Percentiles rank a stretch among this genome's conserved stretches.
Conservation (phyloP, 2,329 filamentous ascomycete genomes). For the Pseudomassariella vexata region DNA sequence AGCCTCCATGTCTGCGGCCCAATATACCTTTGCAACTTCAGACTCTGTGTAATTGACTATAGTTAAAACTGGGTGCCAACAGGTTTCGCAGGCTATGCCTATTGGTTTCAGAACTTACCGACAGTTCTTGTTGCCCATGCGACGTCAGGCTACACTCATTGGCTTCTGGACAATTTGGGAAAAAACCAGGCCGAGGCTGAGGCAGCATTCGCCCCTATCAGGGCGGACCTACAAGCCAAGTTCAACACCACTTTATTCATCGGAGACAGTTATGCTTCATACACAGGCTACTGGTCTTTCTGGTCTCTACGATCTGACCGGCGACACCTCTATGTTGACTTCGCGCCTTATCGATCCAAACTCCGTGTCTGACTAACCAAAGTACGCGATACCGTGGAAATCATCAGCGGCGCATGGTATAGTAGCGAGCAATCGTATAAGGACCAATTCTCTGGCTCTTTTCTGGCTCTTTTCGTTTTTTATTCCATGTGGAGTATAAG, state of each 20-base stretch:
- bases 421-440: too few species aligned
- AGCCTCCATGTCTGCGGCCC: too few species aligned
- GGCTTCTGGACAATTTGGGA: slow-evolving; percentile 21
- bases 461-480: too few species aligned
- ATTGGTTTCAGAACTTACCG: slow-evolving; percentile 20
- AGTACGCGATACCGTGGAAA: slow-evolving; percentile 18
- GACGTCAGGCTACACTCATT: slow-evolving; percentile 21
- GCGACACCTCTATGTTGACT: slow-evolving; percentile 16
- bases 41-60: too few species aligned
- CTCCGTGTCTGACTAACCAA: slow-evolving; percentile 12
- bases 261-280: slow-evolving; percentile 14
- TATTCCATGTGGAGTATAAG: too few species aligned
- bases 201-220: slow-evolving; percentile 12
- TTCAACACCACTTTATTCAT: slow-evolving; percentile 17
- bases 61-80: too few species aligned
- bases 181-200: slow-evolving; percentile 17
- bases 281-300: slow-evolving; percentile 24
- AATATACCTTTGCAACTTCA: too few species aligned
- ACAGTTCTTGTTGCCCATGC: slow-evolving; percentile 16
- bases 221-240: slow-evolving; percentile 7
- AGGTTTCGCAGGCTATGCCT: slow-evolving; percentile 12
- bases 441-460: too few species aligned
- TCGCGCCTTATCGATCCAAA: slow-evolving; percentile 20
- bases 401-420: slow-evolving; percentile 22
- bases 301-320: slow-evolving; percentile 18